phyloP scores from a whole-genome alignment of 148 eudicot genomes.

The Suaeda aralocaspica region DNA sequence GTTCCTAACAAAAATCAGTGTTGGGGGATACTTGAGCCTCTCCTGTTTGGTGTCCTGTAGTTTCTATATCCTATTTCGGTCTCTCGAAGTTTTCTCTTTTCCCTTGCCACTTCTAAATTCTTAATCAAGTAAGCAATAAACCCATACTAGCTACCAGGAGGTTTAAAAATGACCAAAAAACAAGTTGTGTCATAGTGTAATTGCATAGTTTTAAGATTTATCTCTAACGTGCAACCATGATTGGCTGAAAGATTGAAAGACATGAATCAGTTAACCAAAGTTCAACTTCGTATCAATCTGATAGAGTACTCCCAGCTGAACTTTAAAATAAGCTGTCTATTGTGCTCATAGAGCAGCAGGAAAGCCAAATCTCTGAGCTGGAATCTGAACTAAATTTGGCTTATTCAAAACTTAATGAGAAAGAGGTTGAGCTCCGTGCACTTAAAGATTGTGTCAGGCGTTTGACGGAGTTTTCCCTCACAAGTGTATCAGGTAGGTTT shows the following conservation, averaged over 20 bases:
- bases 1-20: too few relatives aligned
- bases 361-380: conserved; percentile 49
- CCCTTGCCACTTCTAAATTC: too few relatives aligned
- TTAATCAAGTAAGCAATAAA: too few relatives aligned
- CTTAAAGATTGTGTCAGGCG: conserved; percentile 66
- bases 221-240: not conserved
- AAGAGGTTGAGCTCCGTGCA: conserved; percentile 66
- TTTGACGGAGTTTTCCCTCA: conserved; percentile 51
- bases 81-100: too few relatives aligned
- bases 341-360: conserved; percentile 62
- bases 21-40: too few relatives aligned
- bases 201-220: not conserved
- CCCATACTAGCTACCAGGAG: too few relatives aligned
- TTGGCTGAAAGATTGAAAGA: conserved; percentile 28
- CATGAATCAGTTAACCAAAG: conserved; percentile 19
- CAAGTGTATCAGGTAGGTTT: conserved; percentile 43
- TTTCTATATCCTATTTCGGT: too few relatives aligned
- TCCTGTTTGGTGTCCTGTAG: too few relatives aligned
- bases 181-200: not conserved
- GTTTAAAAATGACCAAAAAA: too few relatives aligned
- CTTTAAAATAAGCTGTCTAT: conserved; percentile 50
- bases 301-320: conserved; percentile 48
- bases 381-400: conserved; percentile 54
- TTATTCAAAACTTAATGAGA: conserved; percentile 52
- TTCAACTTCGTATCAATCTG: conserved; percentile 22